Conservation (phyloP, 1,139 yeast species). For the Meyerozyma carpophila region DNA sequence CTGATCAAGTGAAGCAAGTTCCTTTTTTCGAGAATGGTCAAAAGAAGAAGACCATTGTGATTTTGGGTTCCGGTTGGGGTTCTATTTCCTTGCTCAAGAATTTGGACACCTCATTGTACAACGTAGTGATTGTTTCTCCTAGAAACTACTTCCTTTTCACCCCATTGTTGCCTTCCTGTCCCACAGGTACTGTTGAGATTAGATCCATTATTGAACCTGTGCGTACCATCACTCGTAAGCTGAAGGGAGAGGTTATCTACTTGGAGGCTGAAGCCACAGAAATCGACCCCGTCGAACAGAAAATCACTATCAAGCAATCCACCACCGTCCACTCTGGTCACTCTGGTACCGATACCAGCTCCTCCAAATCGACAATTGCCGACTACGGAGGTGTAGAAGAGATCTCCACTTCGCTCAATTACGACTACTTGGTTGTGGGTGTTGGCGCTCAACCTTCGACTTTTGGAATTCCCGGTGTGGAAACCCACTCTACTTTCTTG, state of each 20-base stretch:
- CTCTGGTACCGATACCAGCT: conserved; percentile 47
- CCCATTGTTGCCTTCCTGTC: conserved; percentile 88
- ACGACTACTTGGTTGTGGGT: conserved; percentile 81
- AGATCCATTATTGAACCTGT: conserved; percentile 89
- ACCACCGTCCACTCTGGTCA: conserved; percentile 50
- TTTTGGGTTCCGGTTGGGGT: conserved; percentile 96
- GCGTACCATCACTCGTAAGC: conserved; percentile 54
- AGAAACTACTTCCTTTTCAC: conserved; percentile 93
- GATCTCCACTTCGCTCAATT: conserved; percentile 46
- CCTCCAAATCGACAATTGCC: conserved; percentile 46
- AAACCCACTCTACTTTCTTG: conserved; percentile 77
- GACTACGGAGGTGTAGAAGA: conserved; percentile 36
- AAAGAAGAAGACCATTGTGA: conserved; percentile 80
- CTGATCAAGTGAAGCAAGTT: conserved; percentile 42
- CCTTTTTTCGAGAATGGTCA: conserved; percentile 62
- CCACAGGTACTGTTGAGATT: conserved; percentile 88
- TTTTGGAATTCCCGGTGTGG: conserved; percentile 90
- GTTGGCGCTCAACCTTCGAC: conserved; percentile 93
- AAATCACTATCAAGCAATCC: conserved; percentile 53
- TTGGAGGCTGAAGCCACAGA: conserved; percentile 89
- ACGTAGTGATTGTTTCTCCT: conserved; percentile 87
- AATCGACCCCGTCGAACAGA: conserved; percentile 65
- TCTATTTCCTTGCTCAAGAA: conserved; percentile 76
- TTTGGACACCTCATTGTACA: conserved; percentile 80
- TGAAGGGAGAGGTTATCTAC: conserved; percentile 75